A percentile compares a stretch with the other conserved stretches of the same genome.
Evolutionary conservation across 768 basidiomycete genomes (phyloP).

Genomic region (Trametes sanguinea): DNA sequence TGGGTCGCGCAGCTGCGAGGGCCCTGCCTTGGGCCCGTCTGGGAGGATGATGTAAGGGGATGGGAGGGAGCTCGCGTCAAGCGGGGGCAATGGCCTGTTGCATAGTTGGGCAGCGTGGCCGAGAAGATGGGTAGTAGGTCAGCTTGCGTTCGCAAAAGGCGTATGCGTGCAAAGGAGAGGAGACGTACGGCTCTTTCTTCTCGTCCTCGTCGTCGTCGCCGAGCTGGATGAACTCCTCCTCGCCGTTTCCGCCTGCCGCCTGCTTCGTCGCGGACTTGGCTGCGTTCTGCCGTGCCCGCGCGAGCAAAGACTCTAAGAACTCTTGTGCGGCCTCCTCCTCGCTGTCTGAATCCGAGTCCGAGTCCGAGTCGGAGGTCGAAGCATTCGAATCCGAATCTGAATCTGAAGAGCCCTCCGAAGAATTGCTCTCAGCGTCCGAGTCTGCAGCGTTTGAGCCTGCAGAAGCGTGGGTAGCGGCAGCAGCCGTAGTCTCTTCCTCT

Average conservation of each 20-base stretch:
- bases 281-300: slow-evolving; percentile 59
- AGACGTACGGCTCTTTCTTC: slow-evolving; percentile 22
- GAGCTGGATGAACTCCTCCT: slow-evolving; percentile 60
- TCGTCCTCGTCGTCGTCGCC: slow-evolving; percentile 30
- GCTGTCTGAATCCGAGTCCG: slow-evolving; percentile 39
- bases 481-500: not conserved
- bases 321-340: slow-evolving; percentile 50
- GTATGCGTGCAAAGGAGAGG: slow-evolving; percentile 1
- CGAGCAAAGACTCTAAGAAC: slow-evolving; percentile 62
- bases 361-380: slow-evolving; percentile 28
- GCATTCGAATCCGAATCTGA: slow-evolving; percentile 11
- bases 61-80: slow-evolving; percentile 70
- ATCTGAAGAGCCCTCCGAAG: slow-evolving; percentile 4
- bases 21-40: slow-evolving; percentile 43
- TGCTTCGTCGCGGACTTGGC: slow-evolving; percentile 25
- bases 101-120: slow-evolving; percentile 18
- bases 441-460: slow-evolving; percentile 15
- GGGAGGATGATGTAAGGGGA: slow-evolving; percentile 60
- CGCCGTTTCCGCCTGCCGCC: slow-evolving; percentile 30
- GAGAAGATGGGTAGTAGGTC: not conserved
- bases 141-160: not conserved
- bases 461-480: slow-evolving; percentile 3
- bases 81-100: slow-evolving; percentile 55
- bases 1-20: slow-evolving; percentile 58
- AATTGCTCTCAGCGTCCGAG: slow-evolving; percentile 15